A percentile compares a stretch with the other conserved stretches of the same genome.
Conservation (phyloP, 1,284 basidiomycete species). For the Rhodotorula sp. region DNA sequence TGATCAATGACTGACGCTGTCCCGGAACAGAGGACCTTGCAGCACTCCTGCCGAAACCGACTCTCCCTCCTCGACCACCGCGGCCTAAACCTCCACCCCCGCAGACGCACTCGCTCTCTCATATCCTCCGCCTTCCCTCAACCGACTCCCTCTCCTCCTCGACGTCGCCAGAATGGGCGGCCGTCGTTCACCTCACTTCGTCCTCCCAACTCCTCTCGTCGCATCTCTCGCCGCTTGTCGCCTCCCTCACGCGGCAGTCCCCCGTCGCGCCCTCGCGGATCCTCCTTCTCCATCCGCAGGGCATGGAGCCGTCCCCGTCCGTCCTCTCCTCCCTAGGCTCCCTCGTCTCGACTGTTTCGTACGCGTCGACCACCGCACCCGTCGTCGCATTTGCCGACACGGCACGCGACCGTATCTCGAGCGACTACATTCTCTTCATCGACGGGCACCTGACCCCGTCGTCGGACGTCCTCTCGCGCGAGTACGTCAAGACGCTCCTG, state of each 20-base stretch:
- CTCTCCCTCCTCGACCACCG: conserved; percentile 21
- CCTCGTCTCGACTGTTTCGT: conserved; percentile 5
- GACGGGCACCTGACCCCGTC: conserved; percentile 22
- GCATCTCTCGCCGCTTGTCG: conserved; percentile 17
- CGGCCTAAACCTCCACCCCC: conserved; percentile 22
- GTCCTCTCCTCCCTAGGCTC: neutral
- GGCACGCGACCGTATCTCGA: neutral
- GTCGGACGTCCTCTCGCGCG: neutral
- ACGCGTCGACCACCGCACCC: conserved; percentile 3
- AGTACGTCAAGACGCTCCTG: conserved; percentile 26
- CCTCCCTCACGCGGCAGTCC: conserved; percentile 19
- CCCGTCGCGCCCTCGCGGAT: conserved; percentile 17
- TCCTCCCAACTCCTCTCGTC: conserved; percentile 17
- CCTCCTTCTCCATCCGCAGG: conserved; percentile 24
- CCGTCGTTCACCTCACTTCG: conserved; percentile 31
- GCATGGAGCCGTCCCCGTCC: conserved; percentile 5
- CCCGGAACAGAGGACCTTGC: conserved; percentile 8
- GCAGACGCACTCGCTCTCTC: conserved; percentile 21
- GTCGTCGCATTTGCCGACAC: conserved; percentile 17
- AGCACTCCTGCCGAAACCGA: conserved; percentile 25
- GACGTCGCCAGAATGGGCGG: conserved; percentile 21
- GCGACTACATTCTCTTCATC: conserved; percentile 23
- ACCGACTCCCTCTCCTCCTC: conserved; percentile 10
- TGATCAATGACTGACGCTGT: no score
- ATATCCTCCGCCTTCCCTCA: conserved; percentile 32